phyloP scores from a whole-genome alignment of 805 yeast genomes.

The Hanseniaspora jakobsenii region DNA sequence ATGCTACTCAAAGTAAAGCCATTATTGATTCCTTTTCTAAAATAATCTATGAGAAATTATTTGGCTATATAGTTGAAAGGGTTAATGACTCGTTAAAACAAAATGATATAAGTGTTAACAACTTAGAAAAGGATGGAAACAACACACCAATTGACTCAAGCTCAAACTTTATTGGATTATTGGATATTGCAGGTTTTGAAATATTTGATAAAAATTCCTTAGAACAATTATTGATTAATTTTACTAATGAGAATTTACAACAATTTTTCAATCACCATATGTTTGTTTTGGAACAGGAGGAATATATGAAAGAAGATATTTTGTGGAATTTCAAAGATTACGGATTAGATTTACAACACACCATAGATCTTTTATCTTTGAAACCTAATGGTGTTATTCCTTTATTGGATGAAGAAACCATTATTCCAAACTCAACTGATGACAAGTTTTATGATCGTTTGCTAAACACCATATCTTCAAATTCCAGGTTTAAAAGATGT shows the following conservation, averaged over 20 bases:
- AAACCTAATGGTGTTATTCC: constrained; percentile 74
- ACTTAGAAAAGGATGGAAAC: no score
- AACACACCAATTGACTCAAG: no score
- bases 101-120: constrained; percentile 21
- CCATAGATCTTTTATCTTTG: constrained; percentile 63
- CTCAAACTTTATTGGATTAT: constrained; percentile 68
- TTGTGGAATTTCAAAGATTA: constrained; percentile 95
- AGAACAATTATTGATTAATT: constrained; percentile 93
- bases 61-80: constrained; percentile 60
- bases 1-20: constrained; percentile 65
- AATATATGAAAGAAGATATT: constrained; percentile 81
- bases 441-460: constrained; percentile 70
- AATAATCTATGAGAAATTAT: constrained; percentile 70
- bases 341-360: constrained; percentile 88
- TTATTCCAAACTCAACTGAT: constrained; percentile 84
- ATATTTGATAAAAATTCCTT: constrained; percentile 88
- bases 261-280: constrained; percentile 97
- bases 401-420: constrained; percentile 85
- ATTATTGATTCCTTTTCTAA: constrained; percentile 82
- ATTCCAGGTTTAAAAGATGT: constrained; percentile 48
- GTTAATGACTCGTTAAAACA: constrained; percentile 59
- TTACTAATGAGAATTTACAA: constrained; percentile 92
- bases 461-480: constrained; percentile 45
- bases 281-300: constrained; percentile 93
- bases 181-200: constrained; percentile 97